Conservation (phyloP, 805 yeast species). For the Sugiyamaella chiloensis region DNA sequence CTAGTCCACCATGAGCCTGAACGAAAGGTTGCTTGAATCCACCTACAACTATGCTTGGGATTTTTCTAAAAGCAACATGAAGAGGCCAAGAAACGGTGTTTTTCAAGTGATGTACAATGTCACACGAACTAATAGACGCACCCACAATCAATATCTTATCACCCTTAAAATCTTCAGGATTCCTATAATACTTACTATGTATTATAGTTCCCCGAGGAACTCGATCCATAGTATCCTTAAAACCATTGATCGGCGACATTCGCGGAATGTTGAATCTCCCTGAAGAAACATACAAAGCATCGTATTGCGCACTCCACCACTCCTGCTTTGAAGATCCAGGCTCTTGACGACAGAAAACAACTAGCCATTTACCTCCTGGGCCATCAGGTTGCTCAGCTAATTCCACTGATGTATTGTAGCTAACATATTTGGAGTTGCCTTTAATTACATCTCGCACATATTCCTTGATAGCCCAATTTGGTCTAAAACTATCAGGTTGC, state of each 20-base stretch:
- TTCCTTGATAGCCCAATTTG: conserved; percentile 6
- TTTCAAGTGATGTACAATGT: conserved; percentile 51
- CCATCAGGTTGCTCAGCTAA: conserved; percentile 27
- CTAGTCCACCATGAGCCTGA: conserved; percentile 9
- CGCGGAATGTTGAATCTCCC: conserved; percentile 62
- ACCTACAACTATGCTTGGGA: not conserved
- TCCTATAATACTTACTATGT: conserved; percentile 57
- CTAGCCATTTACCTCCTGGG: conserved; percentile 31
- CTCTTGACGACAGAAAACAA: conserved; percentile 23
- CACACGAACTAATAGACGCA: conserved; percentile 71
- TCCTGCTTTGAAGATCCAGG: conserved; percentile 17
- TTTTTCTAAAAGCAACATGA: conserved; percentile 11
- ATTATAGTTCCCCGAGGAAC: conserved; percentile 41
- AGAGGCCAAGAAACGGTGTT: conserved; percentile 13
- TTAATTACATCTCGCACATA: conserved; percentile 11
- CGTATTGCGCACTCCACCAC: conserved; percentile 41
- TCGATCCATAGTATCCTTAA: conserved; percentile 37
- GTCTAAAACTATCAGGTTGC: conserved; percentile 11
- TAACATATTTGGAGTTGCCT: conserved; percentile 18
- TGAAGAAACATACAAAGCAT: conserved; percentile 58
- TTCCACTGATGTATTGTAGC: conserved; percentile 35
- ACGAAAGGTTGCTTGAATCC: conserved; percentile 20
- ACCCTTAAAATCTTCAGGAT: conserved; percentile 42
- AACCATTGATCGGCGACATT: conserved; percentile 52
- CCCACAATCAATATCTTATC: conserved; percentile 61